Conservation (phyloP, 1,284 basidiomycete genomes). For the Puccinia triticina region DNA sequence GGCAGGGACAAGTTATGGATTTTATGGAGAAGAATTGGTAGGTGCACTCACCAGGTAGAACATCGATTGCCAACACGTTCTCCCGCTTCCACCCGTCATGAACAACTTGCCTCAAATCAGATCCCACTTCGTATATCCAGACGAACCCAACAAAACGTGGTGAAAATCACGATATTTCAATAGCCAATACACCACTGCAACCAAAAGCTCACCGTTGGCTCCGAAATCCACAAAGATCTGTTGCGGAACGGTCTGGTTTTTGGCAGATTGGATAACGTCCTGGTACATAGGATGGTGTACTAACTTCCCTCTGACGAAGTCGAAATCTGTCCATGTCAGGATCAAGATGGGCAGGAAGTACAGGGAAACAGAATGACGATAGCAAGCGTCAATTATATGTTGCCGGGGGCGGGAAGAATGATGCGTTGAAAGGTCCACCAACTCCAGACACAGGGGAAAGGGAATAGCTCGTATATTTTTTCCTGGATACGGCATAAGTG, state of each 20-base stretch:
- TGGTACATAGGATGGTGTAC: conserved; percentile 15
- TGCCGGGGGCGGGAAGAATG: not conserved
- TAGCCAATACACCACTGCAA: not conserved
- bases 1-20: too few relatives aligned
- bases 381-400: not conserved
- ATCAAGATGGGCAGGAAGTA: not conserved
- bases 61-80: conserved; percentile 19
- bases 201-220: conserved; percentile 5
- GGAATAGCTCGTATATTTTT: not conserved
- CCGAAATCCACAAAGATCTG: conserved; percentile 40
- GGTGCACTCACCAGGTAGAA: not conserved
- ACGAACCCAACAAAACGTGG: not conserved
- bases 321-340: conserved; percentile 1
- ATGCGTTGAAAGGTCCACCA: not conserved
- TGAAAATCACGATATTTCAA: too few relatives aligned
- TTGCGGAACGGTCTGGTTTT: not conserved
- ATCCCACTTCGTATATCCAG: not conserved
- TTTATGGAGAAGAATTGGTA: not conserved
- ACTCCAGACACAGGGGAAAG: conserved; percentile 29
- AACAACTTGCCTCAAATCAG: conserved; percentile 29
- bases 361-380: not conserved
- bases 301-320: conserved; percentile 34
- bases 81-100: conserved; percentile 30
- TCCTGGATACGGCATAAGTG: conserved; percentile 21
- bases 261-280: not conserved